Evolutionary conservation across 345 rosid species (phyloP).

Genomic region (Populus simonii): DNA sequence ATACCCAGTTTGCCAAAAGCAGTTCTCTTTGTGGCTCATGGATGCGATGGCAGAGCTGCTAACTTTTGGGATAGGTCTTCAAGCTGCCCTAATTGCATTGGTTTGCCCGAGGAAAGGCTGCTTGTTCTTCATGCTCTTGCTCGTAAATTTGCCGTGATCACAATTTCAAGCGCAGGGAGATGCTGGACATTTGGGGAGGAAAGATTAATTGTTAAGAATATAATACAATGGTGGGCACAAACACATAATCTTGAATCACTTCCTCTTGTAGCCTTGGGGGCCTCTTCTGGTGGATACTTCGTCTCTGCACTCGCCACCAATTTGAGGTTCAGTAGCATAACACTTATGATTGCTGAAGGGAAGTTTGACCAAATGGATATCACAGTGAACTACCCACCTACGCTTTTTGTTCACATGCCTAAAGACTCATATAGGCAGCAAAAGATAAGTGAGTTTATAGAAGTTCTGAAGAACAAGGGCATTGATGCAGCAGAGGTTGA

Average conservation of each 20-base stretch:
- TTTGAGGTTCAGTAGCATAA: constrained; percentile 62
- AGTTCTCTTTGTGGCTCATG: constrained; percentile 82
- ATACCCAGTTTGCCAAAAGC: constrained; percentile 77
- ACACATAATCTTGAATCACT: constrained; percentile 54
- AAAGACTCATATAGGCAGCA: constrained; percentile 61
- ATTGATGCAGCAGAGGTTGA: constrained; percentile 75
- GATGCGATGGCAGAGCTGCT: constrained; percentile 73
- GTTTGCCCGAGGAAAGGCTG: constrained; percentile 78
- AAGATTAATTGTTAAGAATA: constrained; percentile 41
- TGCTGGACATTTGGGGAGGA: constrained; percentile 81
- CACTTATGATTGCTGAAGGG: constrained; percentile 88
- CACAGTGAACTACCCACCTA: constrained; percentile 60
- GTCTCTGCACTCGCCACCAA: constrained; percentile 64
- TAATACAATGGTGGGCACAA: constrained; percentile 58
- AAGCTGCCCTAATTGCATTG: constrained; percentile 57
- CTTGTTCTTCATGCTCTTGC: constrained; percentile 63
- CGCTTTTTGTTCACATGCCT: constrained; percentile 93
- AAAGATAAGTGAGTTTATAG: constrained; percentile 54
- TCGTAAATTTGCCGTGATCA: constrained; percentile 55
- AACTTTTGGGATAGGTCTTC: constrained; percentile 85
- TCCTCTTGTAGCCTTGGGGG: constrained; percentile 87
- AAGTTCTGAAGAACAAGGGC: constrained; percentile 53
- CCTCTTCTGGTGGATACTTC: constrained; percentile 93
- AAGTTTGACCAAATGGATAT: constrained; percentile 58
- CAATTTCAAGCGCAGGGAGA: constrained; percentile 60